Evolutionary conservation across 257 asterid species (phyloP).

Genomic region (Solanum virginianum): DNA sequence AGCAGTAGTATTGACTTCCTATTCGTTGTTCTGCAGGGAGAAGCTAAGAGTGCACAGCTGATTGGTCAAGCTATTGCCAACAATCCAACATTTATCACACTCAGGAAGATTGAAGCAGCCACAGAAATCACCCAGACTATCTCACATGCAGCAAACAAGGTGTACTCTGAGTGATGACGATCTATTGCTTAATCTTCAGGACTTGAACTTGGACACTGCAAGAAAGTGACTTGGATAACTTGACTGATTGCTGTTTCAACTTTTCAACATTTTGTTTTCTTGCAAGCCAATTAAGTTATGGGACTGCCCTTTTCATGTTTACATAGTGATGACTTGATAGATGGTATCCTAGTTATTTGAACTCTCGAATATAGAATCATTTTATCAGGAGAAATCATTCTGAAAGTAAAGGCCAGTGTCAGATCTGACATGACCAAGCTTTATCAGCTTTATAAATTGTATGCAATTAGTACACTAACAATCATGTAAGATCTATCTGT

Average conservation of each 20-base stretch:
- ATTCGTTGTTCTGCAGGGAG: constrained; percentile 47
- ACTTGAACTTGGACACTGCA: constrained; percentile 12
- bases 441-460: background rate
- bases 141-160: constrained; percentile 62
- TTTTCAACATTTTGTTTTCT: background rate
- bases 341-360: background rate
- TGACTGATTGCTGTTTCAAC: background rate
- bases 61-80: constrained; percentile 85
- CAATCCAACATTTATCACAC: constrained; percentile 80
- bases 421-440: background rate
- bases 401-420: background rate
- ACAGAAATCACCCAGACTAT: constrained; percentile 64
- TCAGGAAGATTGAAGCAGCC: constrained; percentile 88
- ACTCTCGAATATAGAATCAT: background rate
- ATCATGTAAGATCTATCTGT: background rate
- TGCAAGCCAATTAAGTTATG: background rate
- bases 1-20: background rate
- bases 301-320: background rate
- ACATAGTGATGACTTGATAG: background rate
- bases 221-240: constrained; percentile 11
- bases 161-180: constrained; percentile 68
- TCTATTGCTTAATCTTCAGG: constrained; percentile 78
- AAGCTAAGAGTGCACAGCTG: constrained; percentile 92
- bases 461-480: background rate
- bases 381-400: background rate